Evolutionary conservation across 2,329 filamentous ascomycete species (phyloP), one percentile per base, ranked within the genome.

Genomic region (Ophiostoma piceae): DNA sequence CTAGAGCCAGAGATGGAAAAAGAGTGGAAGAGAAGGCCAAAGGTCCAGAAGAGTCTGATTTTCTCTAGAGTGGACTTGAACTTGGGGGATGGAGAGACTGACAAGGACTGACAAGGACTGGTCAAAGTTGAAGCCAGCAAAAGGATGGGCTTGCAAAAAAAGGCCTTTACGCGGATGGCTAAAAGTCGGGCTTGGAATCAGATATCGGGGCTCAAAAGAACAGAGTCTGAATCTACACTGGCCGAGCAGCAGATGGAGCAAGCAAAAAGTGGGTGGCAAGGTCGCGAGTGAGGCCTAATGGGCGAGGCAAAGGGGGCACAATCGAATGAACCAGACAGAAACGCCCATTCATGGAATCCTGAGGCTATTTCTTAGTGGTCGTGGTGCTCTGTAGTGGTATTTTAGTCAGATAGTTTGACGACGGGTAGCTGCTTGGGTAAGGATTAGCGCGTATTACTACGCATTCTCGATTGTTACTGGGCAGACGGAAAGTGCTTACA

Each of bases 341-440:
- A 47, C 41, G 6, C 14, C 41, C 41, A 43, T 43, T 43, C 22
- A 22, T 22, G 9, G n/a, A 26, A 29, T 67, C 43, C 68, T 71
- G 68, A 71, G 70, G 68, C 68, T 71, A 68, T 71, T 71, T 68
- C 32, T 26, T 65, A 41, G 39, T 41, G 39, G 12, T 41, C 11
- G 39, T 41, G 3, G 12, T 29, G 65, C 16, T 68, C 29, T 29
- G 26, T 62, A 26, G 22, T 26, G 37, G 16, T n/a, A 47, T 47
- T 47, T 47, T 47, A 66, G 35, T n/a, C 26, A 14, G 22, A 26
- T 29, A 19, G 51, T 26, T 22, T 7, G 51, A 26, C 51, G 22
- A 57, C 51, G 51, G 51, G 51, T 22, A 57, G 51, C 51, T 57
- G 51, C 51, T 57, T 57, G 51, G 51, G 51, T 57, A 57, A 57